Conservation (phyloP, 2,329 filamentous ascomycete genomes). For the Colletotrichum graminicola region DNA sequence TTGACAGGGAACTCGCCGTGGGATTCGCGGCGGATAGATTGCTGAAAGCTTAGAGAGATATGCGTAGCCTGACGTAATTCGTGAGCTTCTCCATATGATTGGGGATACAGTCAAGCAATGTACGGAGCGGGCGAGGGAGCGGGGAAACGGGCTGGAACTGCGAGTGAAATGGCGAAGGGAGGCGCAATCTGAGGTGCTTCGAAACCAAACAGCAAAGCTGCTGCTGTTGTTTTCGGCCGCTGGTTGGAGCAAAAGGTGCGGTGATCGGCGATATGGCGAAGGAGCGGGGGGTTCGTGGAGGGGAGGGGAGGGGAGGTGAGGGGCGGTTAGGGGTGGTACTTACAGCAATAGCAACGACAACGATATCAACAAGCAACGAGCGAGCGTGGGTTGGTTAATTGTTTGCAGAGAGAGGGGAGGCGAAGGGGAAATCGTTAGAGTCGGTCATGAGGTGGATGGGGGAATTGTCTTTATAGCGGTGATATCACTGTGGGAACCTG, state of each 20-base stretch:
- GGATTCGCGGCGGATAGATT: conserved; percentile 29
- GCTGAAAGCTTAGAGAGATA: conserved; percentile 30
- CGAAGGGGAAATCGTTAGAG: conserved; percentile 13
- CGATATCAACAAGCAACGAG: conserved; percentile 21
- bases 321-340: conserved; percentile 10
- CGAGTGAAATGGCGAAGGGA: conserved; percentile 9
- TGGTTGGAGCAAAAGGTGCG: conserved; percentile 27
- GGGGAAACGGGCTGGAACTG: conserved; percentile 11
- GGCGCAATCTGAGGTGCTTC: conserved; percentile 32
- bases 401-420: conserved; percentile 1
- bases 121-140: conserved; percentile 10
- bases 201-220: conserved; percentile 9
- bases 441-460: conserved; percentile 20
- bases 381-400: conserved; percentile 27
- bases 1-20: conserved; percentile 29
- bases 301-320: neutral
- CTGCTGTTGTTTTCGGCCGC: neutral
- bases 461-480: conserved; percentile 42
- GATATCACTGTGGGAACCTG: conserved; percentile 43
- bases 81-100: conserved; percentile 39
- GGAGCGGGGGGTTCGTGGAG: neutral
- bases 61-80: conserved; percentile 42
- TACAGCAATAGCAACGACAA: conserved; percentile 33
- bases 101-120: neutral
- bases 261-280: conserved; percentile 29